Base-by-base conservation (phyloP, 2,329 filamentous ascomycete species). In the Diaporthe longicolla region DNA sequence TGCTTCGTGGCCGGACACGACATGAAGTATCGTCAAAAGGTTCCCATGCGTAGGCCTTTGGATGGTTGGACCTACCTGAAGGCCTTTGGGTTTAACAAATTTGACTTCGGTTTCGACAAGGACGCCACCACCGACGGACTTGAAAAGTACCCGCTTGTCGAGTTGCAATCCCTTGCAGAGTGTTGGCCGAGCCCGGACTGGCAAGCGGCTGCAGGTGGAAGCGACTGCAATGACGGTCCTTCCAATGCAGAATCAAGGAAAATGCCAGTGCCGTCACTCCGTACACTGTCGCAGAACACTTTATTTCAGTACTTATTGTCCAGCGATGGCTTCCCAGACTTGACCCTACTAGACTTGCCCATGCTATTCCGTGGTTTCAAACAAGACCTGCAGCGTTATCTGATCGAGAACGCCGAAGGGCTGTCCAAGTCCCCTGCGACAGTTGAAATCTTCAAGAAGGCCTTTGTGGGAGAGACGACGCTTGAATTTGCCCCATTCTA, bases 221-320 rank as follows among this genome's bases (percentile, higher is more conserved):
- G 26, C 59, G 24, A 29, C 13, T 13, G 2, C 9, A 17, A 29
- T 0, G 17, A 0, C 3, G 40, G 24, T 9, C 37, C 10, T 45
- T 1, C 58, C 3, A 2, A n/a, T 1, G 1, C n/a, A 45, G 8
- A 1, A 3, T 19, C 40, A 15, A 13, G 29, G 1, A 32, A 11
- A 15, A 21, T 1, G 17, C 3, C 37, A 61, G n/a, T 61, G 24
- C 37, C 8, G 21, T 45, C 58, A 11, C 58, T 61, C 29, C 58
- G 58, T 2, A 7, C n/a, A 9, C 40, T 63, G 5, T 45, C n/a
- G 2, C 59, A 63, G 59, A 10, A 11, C 17, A 32, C 21, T 1
- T 10, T 63, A 6, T 63, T 63, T 26, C 37, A 29, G 15, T 2
- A 21, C 4, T n/a, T 63, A 21, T 7, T 63, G 1, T 45, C 37